Evolutionary conservation across 2,329 filamentous ascomycete genomes (phyloP), one percentile per base, ranked within the genome.

Genomic region (Pyrenophora seminiperda): DNA sequence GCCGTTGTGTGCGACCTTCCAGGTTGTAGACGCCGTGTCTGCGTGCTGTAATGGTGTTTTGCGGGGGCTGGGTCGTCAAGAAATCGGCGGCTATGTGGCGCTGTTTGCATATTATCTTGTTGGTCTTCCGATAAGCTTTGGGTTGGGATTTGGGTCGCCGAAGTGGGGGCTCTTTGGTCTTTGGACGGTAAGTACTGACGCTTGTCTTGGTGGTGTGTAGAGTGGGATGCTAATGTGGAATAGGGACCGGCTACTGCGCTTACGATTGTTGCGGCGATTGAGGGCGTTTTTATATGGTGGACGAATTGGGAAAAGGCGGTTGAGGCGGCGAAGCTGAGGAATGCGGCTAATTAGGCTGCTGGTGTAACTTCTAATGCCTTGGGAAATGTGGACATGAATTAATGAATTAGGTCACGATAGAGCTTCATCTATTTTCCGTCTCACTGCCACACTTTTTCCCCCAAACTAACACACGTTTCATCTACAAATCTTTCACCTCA

Each of bases 61-160:
- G 20, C 83, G 94, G 33, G 93, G 93, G 10, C 83, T 97, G 13
- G 94, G 94, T 2, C 84, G 89, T 50, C 93, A 97, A 73, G 86
- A 91, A 57, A 86, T 97, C 48, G 93, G 93, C 10, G 92, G 93
- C 0, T 96, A 93, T 62, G 86, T 92, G 6, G 95, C 94, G 65
- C 75, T 97, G 2, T 83, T 91, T 41, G 87, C 87, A 17, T 97
- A 97, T 76, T 99, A 97, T 73, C 77, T 83, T 14, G 81, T 97
- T 19, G 93, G 90, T 0, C 79, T 97, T 73, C 93, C 94, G 0
- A 83, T 96, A 27, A 90, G 87, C 31, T 88, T 97, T 59, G 84
- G 82, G 4, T 83, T 88, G 0, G 88, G 86, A 0, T 96, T 97
- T 70, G 87, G 85, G 0, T 75, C 92, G 0, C 76, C 91, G 0